Base-by-base conservation (phyloP, 1,284 basidiomycete genomes). In the Apiotrichum sp. region DNA sequence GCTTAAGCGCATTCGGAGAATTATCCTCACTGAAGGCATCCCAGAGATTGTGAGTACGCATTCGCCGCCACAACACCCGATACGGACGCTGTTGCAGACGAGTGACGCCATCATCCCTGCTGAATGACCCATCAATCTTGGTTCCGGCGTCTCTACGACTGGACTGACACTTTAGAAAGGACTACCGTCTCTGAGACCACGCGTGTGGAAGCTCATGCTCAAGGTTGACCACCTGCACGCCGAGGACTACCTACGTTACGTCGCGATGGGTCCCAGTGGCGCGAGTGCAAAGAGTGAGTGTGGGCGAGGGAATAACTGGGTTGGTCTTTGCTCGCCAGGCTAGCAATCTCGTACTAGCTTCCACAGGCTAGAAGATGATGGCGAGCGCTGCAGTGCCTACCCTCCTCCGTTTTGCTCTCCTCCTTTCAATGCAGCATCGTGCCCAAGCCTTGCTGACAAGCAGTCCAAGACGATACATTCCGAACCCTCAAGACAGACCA, bases 401-500 rank as follows among this genome's bases (percentile, higher is more conserved):
- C 29, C 29, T 29, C 29, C 29, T 29, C 29, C 29, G 29, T 3
- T 29, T 29, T 29, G 29, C 29, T 29, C 29, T 29, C 3, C 29
- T 3, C 29, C 29, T 3, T 2, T 38, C 4, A 38, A 38, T 14
- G 36, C 10, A 38, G 2, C 8, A 38, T 14, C 4, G 36, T 4
- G 10, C 36, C 36, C 36, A 38, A 13, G 11, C 6, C 40, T 2
- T 46, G 39, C 54, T 64, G 44, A 59, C 56, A 53, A 45, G 10
- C 53, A 82, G 75, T 82, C 66, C 74, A 77, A 35, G 81, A 82
- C 65, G 81, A 82, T 63, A 74, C 71, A 35, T 77, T 79, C 66
- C 89, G 95, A 53, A 98, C 95, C 9, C 78, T 98, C 29, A 92
- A 93, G 2, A 98, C 93, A 1, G 95, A 98, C 73, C 84, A 86